Percentiles rank a stretch among this genome's conserved stretches.
Conservation (phyloP, 495 filamentous ascomycete genomes). For the Trichoderma asperelloides region DNA sequence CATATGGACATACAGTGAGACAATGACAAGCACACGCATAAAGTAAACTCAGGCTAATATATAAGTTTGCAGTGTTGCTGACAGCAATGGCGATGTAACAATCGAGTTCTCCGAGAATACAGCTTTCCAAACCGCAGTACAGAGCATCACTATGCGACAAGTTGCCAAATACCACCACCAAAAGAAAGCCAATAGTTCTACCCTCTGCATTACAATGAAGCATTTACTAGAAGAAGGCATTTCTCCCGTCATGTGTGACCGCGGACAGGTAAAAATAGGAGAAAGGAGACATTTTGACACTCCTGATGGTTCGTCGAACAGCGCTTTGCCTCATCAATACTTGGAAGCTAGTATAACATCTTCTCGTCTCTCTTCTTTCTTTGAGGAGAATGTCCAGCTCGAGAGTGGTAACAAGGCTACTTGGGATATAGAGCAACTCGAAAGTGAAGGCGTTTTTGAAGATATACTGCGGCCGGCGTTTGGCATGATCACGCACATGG, state of each 20-base stretch:
- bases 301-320: neutral
- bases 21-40: too few relatives aligned
- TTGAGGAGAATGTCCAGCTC: conserved; percentile 16
- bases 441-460: neutral
- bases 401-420: conserved; percentile 19
- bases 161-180: neutral
- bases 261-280: neutral
- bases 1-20: neutral
- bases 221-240: neutral
- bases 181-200: neutral
- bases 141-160: neutral
- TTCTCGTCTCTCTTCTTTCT: neutral
- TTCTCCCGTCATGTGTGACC: neutral
- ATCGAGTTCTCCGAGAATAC: neutral
- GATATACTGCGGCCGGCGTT: neutral
- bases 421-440: conserved; percentile 15
- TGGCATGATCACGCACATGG: conserved; percentile 7
- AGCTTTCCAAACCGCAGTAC: neutral
- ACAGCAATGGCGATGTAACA: neutral
- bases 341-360: conserved; percentile 15
- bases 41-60: neutral
- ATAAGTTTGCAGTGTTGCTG: neutral
- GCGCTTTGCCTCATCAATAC: conserved; percentile 10
- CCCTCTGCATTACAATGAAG: neutral
- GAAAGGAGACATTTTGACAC: neutral